phyloP scores from a whole-genome alignment of 2,329 filamentous ascomycete species.

The Hypoxylon sp. region DNA sequence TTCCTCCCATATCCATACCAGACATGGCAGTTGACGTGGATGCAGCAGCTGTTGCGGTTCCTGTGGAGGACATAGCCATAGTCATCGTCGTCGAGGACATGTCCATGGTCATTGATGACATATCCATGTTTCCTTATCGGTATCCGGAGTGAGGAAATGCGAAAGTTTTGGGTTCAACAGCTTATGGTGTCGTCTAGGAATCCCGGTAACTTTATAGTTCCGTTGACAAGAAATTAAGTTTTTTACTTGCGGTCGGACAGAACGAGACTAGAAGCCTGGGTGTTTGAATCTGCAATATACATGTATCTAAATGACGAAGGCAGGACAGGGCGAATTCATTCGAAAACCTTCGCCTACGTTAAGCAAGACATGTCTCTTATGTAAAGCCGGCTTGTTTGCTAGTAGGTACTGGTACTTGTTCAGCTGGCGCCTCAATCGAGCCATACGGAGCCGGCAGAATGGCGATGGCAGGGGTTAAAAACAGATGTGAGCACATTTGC shows the following conservation, averaged over 20 bases:
- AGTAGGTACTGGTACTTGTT: conserved; percentile 6
- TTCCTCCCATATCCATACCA: conserved; percentile 26
- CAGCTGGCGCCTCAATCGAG: conserved; percentile 16
- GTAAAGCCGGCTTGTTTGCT: neutral
- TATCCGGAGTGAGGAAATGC: conserved; percentile 10
- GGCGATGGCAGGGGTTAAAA: conserved; percentile 15
- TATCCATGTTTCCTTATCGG: conserved; percentile 23
- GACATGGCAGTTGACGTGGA: conserved; percentile 24
- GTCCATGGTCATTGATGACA: conserved; percentile 26
- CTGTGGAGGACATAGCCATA: conserved; percentile 22
- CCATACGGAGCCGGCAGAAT: conserved; percentile 10
- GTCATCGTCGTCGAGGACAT: conserved; percentile 20
- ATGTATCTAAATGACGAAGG: neutral
- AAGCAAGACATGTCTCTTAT: conserved; percentile 5
- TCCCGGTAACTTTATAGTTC: conserved; percentile 3
- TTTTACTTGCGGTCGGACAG: neutral
- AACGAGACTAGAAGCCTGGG: conserved; percentile 12
- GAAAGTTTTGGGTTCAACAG: neutral
- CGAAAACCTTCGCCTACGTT: conserved; percentile 13
- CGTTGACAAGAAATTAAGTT: conserved; percentile 8
- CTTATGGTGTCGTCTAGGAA: neutral
- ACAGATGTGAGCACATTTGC: conserved; percentile 42
- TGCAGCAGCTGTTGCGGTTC: conserved; percentile 13
- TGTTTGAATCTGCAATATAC: conserved; percentile 23
- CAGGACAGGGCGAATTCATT: conserved; percentile 9